These are phyloP conservation scores for Amanita pseudoporphyria DNA, from an alignment of 768 basidiomycete species.

Conservation along the genomic window DNA sequence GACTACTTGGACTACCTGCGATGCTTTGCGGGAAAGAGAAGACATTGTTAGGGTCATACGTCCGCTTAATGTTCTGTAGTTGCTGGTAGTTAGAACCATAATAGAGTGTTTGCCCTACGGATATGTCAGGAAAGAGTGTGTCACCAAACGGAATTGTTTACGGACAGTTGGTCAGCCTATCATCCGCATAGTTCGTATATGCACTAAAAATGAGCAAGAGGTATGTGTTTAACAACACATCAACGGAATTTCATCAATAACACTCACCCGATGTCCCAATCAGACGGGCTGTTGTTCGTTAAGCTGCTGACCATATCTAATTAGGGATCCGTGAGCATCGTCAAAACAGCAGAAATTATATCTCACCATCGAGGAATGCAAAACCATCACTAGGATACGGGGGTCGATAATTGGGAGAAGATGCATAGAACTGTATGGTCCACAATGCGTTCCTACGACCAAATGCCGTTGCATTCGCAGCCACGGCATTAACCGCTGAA, in stretches of 20 bases:
- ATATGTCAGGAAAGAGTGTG: background rate
- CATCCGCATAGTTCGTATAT: conserved; percentile 33
- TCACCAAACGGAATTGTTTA: too few relatives aligned
- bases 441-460: conserved; percentile 28
- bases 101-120: conserved; percentile 24
- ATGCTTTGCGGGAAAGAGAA: conserved; percentile 27
- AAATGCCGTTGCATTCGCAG: too few relatives aligned
- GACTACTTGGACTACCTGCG: too few relatives aligned
- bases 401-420: conserved; percentile 23
- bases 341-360: background rate
- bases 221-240: conserved; percentile 26
- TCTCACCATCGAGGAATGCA: conserved; percentile 29
- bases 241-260: conserved; percentile 20
- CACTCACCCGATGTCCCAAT: conserved; percentile 30
- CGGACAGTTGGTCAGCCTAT: conserved; percentile 24
- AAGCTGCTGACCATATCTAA: conserved; percentile 24
- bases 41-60: conserved; percentile 25
- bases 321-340: background rate
- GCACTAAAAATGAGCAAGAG: conserved; percentile 16
- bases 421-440: conserved; percentile 37
- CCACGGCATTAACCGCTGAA: conserved; percentile 32
- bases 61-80: conserved; percentile 22
- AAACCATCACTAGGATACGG: conserved; percentile 32
- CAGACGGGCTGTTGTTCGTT: conserved; percentile 24
- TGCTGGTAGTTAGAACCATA: conserved; percentile 23